These are phyloP conservation scores for Dothideomycetes sp. DNA, from an alignment of 2,329 filamentous ascomycete species.

Conservation along the genomic window DNA sequence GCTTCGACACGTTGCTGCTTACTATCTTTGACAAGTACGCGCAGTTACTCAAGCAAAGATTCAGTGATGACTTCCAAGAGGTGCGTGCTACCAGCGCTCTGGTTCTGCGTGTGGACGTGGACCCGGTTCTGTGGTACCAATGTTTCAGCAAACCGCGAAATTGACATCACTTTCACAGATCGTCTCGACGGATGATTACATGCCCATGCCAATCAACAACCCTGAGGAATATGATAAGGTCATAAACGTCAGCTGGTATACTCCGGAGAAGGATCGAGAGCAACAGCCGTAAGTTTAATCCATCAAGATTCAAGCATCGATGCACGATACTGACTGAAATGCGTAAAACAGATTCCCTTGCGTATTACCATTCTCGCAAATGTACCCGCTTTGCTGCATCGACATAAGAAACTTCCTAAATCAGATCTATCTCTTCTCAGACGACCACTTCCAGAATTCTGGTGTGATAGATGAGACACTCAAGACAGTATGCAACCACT, in stretches of 20 bases:
- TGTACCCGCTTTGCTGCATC: conserved; percentile 98
- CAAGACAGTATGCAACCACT: conserved; percentile 49
- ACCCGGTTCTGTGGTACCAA: neutral
- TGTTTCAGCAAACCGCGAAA: neutral
- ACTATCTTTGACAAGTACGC: conserved; percentile 89
- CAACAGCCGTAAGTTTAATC: conserved; percentile 61
- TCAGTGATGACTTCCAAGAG: conserved; percentile 94
- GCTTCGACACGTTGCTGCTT: conserved; percentile 77
- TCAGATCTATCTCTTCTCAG: conserved; percentile 95
- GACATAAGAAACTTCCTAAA: conserved; percentile 96
- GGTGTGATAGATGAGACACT: conserved; percentile 86
- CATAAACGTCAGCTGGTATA: conserved; percentile 92
- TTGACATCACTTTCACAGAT: conserved; percentile 35
- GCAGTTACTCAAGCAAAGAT: conserved; percentile 77
- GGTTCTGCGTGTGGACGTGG: conserved; percentile 10
- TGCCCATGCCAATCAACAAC: conserved; percentile 96
- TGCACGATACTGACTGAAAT: conserved; percentile 21
- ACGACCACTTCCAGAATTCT: conserved; percentile 89
- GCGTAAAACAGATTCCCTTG: conserved; percentile 62
- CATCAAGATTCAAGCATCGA: neutral
- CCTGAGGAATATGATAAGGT: conserved; percentile 91
- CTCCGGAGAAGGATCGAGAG: conserved; percentile 66
- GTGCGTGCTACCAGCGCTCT: conserved; percentile 32
- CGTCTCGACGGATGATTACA: conserved; percentile 91
- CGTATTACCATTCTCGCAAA: conserved; percentile 94